Percentiles rank a stretch among this genome's conserved stretches.
These are phyloP conservation scores for Coccomyxa sp. DNA, from an alignment of 139 green algal genomes.

Conservation along the genomic window DNA sequence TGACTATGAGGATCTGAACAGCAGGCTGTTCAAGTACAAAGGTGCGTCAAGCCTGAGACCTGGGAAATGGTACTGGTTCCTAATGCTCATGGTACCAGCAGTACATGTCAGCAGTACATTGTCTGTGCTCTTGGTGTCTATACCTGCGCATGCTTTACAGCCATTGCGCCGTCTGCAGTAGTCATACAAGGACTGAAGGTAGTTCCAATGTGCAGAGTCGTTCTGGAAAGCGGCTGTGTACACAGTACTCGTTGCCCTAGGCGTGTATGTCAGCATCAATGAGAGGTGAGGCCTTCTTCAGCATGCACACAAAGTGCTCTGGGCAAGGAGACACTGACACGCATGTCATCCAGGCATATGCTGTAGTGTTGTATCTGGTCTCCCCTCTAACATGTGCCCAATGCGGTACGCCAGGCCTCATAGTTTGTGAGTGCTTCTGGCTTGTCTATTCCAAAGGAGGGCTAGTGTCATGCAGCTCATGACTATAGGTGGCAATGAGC, in stretches of 20 bases:
- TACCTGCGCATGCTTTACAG: too few relatives aligned
- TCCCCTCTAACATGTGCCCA: too few relatives aligned
- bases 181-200: not conserved
- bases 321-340: too few relatives aligned
- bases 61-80: not conserved
- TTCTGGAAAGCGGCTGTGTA: conserved; percentile 16
- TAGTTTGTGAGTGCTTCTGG: not conserved
- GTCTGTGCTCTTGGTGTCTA: not conserved
- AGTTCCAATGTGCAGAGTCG: conserved; percentile 7
- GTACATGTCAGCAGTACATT: not conserved
- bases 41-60: too few relatives aligned
- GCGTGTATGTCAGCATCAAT: not conserved
- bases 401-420: not conserved
- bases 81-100: not conserved
- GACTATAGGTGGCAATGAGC: too few relatives aligned
- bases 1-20: not conserved
- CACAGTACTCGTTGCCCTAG: not conserved
- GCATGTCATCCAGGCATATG: not conserved
- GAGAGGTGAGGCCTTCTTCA: not conserved
- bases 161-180: too few relatives aligned
- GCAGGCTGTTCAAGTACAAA: conserved; percentile 6
- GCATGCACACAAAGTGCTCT: not conserved
- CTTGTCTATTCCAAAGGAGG: not conserved
- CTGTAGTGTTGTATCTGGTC: not conserved
- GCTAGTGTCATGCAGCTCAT: too few relatives aligned